Evolutionary conservation across 371 early-diverging fungal species (phyloP), one percentile per base, ranked within the genome.

Genomic region (Fennellomyces sp.): DNA sequence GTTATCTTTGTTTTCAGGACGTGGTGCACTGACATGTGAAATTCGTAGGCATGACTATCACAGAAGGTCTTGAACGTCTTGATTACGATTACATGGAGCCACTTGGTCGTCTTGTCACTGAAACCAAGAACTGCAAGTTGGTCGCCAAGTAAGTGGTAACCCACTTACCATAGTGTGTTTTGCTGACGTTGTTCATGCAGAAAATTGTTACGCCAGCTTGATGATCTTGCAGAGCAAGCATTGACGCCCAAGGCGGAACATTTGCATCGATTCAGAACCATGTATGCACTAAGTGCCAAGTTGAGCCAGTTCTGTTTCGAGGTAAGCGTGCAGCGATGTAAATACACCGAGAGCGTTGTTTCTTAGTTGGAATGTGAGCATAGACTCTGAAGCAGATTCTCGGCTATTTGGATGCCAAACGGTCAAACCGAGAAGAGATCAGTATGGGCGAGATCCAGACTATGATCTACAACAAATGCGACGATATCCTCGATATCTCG

Each of bases 121-220:
- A 87, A 64, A 84, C 84, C 51, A 88, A 85, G 68, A 83, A 78
- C 29, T 81, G 79, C 55, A 90, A 90, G 70, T 75, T 79, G 2
- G 61, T 74, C 6, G 83, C 88, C 13, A 81, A 79, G 85, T 68
- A 65, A 60, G 54, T 41, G 0, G n/a, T n/a, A n/a, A n/a, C n/a
- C n/a, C n/a, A n/a, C n/a, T n/a, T n/a, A n/a, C n/a, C n/a, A n/a
- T n/a, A n/a, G n/a, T n/a, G n/a, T n/a, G n/a, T n/a, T 30, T 17
- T 41, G 23, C 17, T 21, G 36, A 23, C 5, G 3, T 53, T 31
- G 5, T 1, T 47, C 23, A 13, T 15, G 11, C 58, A 73, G 74
- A 45, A 92, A 90, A 80, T 55, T 91, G 29, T 57, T 85, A 58
- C 82, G 90, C 26, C 82, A 87, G 38, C 60, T 91, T n/a, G 83